Percentiles rank a stretch among this genome's conserved stretches.
phyloP scores from a whole-genome alignment of 2,329 filamentous ascomycete genomes.

The Alternaria metachromatica region DNA sequence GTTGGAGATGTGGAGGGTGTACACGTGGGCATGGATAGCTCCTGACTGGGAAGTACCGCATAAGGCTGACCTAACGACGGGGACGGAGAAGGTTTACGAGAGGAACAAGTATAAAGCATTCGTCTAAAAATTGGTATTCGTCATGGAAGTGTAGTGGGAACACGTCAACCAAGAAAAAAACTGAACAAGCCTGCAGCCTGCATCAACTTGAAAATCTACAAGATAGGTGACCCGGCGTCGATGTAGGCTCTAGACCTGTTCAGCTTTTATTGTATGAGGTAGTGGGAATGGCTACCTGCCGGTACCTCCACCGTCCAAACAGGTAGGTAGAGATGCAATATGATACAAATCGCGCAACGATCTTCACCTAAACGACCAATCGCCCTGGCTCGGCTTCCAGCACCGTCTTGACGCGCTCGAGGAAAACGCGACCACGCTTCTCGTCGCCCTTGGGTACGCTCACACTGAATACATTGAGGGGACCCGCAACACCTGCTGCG shows the following conservation, averaged over 20 bases:
- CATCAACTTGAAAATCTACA: no score
- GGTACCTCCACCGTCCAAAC: not conserved
- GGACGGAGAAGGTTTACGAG: no score
- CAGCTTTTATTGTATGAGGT: no score
- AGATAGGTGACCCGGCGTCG: no score
- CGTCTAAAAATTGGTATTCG: not conserved
- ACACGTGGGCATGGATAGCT: no score
- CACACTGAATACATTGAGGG: slow-evolving; percentile 81
- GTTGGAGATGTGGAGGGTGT: no score
- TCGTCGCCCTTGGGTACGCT: slow-evolving; percentile 81
- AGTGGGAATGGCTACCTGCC: not conserved
- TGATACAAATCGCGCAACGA: slow-evolving; percentile 32
- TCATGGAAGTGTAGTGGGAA: not conserved
- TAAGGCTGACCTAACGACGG: no score
- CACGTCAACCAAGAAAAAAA: no score
- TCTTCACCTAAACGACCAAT: slow-evolving; percentile 43
- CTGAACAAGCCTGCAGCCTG: no score
- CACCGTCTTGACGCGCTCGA: slow-evolving; percentile 84
- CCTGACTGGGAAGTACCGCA: no score
- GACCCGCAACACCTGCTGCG: slow-evolving; percentile 47
- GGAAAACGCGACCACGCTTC: slow-evolving; percentile 78
- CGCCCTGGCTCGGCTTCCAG: slow-evolving; percentile 57
- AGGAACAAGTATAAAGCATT: not conserved
- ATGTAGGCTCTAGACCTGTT: no score
- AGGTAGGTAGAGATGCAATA: slow-evolving; percentile 24